Conservation (phyloP, 2,329 filamentous ascomycete species). For the Pseudopyricularia javanii region DNA sequence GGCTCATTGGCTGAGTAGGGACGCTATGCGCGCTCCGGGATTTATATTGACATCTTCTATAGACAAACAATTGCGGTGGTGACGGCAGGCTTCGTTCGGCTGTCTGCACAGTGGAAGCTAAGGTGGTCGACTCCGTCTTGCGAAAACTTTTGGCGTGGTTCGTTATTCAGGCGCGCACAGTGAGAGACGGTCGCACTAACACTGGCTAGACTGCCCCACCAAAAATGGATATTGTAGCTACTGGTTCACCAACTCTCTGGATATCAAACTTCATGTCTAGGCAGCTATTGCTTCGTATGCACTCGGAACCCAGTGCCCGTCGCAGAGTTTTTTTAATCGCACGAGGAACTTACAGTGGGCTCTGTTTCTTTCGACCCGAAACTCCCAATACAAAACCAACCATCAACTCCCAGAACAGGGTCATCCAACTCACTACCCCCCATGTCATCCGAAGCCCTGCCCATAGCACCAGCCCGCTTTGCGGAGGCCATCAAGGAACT, state of each 20-base stretch:
- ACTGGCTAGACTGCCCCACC: too few species aligned
- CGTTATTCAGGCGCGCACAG: not conserved
- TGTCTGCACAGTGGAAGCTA: not conserved
- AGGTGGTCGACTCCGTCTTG: not conserved
- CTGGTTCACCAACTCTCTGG: too few species aligned
- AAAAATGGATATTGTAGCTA: too few species aligned
- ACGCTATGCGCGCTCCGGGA: not conserved
- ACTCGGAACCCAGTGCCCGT: too few species aligned
- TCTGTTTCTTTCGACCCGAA: too few species aligned
- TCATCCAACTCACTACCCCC: not conserved
- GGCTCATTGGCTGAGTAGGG: not conserved
- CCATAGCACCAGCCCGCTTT: conserved; percentile 52
- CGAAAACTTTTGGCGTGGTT: not conserved
- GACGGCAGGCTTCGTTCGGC: not conserved
- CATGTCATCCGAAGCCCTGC: conserved; percentile 51
- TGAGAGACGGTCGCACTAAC: too few species aligned
- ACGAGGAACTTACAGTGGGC: too few species aligned
- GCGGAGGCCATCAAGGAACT: conserved; percentile 56
- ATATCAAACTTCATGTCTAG: too few species aligned
- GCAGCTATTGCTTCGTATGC: too few species aligned
- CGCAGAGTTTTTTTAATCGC: too few species aligned
- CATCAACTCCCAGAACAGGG: not conserved
- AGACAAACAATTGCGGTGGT: not conserved
- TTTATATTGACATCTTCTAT: not conserved
- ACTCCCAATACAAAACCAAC: not conserved